Conservation (phyloP, 495 filamentous ascomycete genomes). For the Hypoxylon cercidicola region DNA sequence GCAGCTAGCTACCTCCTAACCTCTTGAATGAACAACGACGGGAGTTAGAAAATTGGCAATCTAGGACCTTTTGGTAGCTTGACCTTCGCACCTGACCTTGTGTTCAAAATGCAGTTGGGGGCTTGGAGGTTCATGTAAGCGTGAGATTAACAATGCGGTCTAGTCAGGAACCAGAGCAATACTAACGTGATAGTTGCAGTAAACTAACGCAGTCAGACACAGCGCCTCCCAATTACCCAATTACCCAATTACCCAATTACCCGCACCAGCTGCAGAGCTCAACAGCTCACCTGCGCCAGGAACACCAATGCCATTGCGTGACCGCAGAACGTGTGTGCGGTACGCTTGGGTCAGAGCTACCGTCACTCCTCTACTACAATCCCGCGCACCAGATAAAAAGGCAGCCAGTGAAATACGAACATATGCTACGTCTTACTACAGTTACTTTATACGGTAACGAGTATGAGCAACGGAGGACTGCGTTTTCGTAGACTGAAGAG, state of each 20-base stretch:
- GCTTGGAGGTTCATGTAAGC: slow-evolving; percentile 31
- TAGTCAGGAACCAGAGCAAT: slow-evolving; percentile 39
- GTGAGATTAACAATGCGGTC: slow-evolving; percentile 35
- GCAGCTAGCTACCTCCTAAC: not conserved
- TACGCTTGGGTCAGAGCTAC: not conserved
- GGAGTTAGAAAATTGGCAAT: not conserved
- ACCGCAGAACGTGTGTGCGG: not conserved
- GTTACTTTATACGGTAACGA: slow-evolving; percentile 12
- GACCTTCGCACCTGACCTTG: slow-evolving; percentile 1
- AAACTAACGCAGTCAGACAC: slow-evolving; percentile 26
- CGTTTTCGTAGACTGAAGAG: slow-evolving; percentile 12
- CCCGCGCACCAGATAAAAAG: not conserved
- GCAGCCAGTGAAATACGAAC: not conserved
- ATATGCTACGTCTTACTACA: slow-evolving; percentile 19
- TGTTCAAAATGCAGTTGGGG: slow-evolving; percentile 25
- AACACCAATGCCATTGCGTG: slow-evolving; percentile 11
- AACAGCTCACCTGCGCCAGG: not conserved
- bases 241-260: slow-evolving; percentile 15
- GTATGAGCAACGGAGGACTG: slow-evolving; percentile 3
- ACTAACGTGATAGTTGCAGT: slow-evolving; percentile 41
- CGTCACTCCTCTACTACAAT: not conserved
- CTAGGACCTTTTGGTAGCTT: not conserved
- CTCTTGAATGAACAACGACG: no score
- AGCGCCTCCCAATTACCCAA: slow-evolving; percentile 3
- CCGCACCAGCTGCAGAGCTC: slow-evolving; percentile 15